Percentiles rank a stretch among this genome's conserved stretches.
These are phyloP conservation scores for Botrytis squamosa DNA, from an alignment of 2,329 filamentous ascomycete genomes.

Conservation along the genomic window DNA sequence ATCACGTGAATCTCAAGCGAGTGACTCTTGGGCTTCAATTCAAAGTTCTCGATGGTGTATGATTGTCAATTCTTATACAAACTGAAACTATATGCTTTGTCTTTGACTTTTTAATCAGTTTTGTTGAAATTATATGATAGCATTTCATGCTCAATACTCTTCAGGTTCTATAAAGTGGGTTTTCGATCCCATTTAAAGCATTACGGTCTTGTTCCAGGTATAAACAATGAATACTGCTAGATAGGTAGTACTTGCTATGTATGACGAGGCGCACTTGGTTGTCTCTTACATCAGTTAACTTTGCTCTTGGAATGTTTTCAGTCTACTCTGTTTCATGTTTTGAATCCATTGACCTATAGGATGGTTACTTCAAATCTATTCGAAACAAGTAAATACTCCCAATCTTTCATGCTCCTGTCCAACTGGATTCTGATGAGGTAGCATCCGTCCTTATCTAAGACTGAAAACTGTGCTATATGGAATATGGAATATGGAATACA, in stretches of 20 bases:
- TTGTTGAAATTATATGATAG: not conserved
- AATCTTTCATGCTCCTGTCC: not conserved
- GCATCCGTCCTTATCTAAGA: not conserved
- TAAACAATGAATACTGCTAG: not conserved
- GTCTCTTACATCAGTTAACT: not conserved
- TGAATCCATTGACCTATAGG: not conserved
- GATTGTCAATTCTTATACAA: not conserved
- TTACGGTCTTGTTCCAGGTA: not conserved
- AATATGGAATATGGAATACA: not conserved
- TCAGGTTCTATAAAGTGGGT: not conserved
- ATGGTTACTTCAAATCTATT: not conserved
- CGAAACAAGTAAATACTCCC: not conserved
- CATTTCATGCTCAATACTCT: not conserved
- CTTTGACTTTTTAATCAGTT: not conserved
- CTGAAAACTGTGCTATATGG: not conserved
- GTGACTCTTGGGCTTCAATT: not conserved
- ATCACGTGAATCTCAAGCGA: conserved; percentile 14
- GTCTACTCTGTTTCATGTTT: not conserved
- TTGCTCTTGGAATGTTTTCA: not conserved
- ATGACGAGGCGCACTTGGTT: not conserved
- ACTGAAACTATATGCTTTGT: not conserved
- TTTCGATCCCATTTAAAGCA: not conserved
- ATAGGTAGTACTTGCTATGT: not conserved
- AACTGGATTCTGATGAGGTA: not conserved
- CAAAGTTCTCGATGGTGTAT: not conserved